Percentiles rank a stretch among this genome's conserved stretches.
phyloP scores from a whole-genome alignment of 352 stramenopile genomes.

The Globisporangium ultimum region DNA sequence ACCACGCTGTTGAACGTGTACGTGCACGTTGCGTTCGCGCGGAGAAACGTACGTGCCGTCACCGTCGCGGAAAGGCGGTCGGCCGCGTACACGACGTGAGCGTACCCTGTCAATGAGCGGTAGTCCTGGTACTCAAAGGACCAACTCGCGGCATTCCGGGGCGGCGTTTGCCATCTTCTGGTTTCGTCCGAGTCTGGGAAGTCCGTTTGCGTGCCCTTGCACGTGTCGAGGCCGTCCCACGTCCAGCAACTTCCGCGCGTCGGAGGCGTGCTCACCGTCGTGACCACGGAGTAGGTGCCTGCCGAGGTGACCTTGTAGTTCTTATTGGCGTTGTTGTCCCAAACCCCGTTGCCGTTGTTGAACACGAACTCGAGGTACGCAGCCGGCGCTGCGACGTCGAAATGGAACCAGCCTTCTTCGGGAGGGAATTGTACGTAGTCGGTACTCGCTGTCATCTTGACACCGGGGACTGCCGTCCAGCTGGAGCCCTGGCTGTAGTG shows the following conservation, averaged over 20 bases:
- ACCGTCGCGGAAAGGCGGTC: slow-evolving; percentile 31
- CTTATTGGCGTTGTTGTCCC: slow-evolving; percentile 38
- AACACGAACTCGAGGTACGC: slow-evolving; percentile 32
- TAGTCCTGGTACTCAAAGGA: slow-evolving; percentile 40
- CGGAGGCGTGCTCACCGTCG: slow-evolving; percentile 20
- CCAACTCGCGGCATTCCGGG: slow-evolving; percentile 29
- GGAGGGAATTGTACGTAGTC: slow-evolving; percentile 31
- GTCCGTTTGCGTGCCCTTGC: slow-evolving; percentile 17
- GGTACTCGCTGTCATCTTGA: slow-evolving; percentile 31
- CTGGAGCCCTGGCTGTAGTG: slow-evolving; percentile 31
- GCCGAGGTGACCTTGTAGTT: slow-evolving; percentile 35
- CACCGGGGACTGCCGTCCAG: slow-evolving; percentile 31
- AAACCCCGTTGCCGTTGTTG: slow-evolving; percentile 35
- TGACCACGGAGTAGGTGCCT: slow-evolving; percentile 33
- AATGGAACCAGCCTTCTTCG: slow-evolving; percentile 40
- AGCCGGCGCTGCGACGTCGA: slow-evolving; percentile 19
- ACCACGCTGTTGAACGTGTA: slow-evolving; percentile 35
- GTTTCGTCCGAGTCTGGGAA: slow-evolving; percentile 20
- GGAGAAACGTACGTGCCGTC: slow-evolving; percentile 33
- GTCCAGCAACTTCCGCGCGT: slow-evolving; percentile 23
- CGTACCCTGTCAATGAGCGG: slow-evolving; percentile 35
- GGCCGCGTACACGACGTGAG: slow-evolving; percentile 38
- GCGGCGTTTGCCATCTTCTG: slow-evolving; percentile 42
- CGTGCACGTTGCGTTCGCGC: slow-evolving; percentile 21
- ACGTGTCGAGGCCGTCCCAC: slow-evolving; percentile 26